Evolutionary conservation across 805 yeast species (phyloP), one percentile per base, ranked within the genome.

Genomic region (Myxozyma melibiosi): DNA sequence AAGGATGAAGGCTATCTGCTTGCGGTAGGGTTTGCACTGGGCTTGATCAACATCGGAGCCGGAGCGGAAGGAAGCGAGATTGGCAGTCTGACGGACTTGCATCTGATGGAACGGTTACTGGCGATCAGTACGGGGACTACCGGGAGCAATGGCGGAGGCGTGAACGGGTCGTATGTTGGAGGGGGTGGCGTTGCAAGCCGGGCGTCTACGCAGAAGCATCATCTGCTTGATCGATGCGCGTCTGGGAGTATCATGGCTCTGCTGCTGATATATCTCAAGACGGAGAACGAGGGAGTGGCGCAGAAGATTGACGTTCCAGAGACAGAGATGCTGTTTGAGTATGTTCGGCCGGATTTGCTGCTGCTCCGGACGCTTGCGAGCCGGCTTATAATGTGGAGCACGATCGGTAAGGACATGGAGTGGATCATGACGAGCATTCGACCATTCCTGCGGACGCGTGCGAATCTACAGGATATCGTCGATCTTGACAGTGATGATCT

Each of bases 21-120:
- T 11, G 88, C 96, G 1, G 95, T 96, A 0, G 99, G 99, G 0
- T 80, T 92, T 40, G 83, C 96, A 0, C 71, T 91, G 16, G 99
- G 99, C 0, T 80, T 84, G 55, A 84, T 90, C 14, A 90, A 91
- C 66, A 70, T 90, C 30, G 96, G 95, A 0, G 80, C 82, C 54
- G 96, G 94, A 0, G 79, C 80, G 51, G 81, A 80, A 57, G 40
- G 18, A 11, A 34, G 13, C 13, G 50, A 24, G 22, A 70, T 85
- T 47, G 74, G 79, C 46, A 84, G 84, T 0, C 70, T 82, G 42
- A 80, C 80, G 58, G 94, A 86, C 67, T 77, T 85, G 0, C 84
- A 79, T 64, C 79, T 87, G 4, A 80, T 84, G 24, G 90, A 85
- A 57, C 75, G 74, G 47, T 72, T 90, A 34, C 68, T 85, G 40